Evolutionary conservation across 2,329 filamentous ascomycete genomes (phyloP), one percentile per base, ranked within the genome.

Genomic region (Colletotrichum liriopes): DNA sequence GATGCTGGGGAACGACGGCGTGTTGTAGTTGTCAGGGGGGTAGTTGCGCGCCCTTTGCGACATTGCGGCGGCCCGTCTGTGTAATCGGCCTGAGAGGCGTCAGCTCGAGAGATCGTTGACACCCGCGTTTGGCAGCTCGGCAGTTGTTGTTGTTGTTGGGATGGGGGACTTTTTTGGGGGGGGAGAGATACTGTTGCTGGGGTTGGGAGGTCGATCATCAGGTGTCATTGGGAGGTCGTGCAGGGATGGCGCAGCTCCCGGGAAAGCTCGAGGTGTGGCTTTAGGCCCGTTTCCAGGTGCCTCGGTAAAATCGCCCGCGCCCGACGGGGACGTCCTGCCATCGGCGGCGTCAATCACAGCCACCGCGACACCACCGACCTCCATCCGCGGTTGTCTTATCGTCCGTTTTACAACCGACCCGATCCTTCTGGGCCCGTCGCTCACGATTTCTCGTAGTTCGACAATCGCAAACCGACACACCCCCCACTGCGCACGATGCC

Each of bases 1-100:
- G 72, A 98, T 91, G 47, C 93, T 94, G 1, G 95, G 95, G 79
- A 97, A 98, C 5, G 85, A 81, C 26, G 94, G 94, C 29, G 89
- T 89, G 35, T 82, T 81, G 84, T 97, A 96, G 79, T 75, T 76
- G 16, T 77, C 62, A 20, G 88, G 88, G 49, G 86, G 84, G 74
- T 80, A 81, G 67, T 74, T 54, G 71, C 71, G 54, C 71, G 71
- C 23, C 67, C 39, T 55, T 51, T 65, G 52, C 39, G 68, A 39
- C 58, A 61, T 68, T n/a, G 26, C 23, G 39, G 65, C 39, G 65
- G 41, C 16, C 20, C n/a, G 26, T 26, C 29, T 58, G 8, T 18
- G 52, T 26, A 14, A 37, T 26, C 9, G 39, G 29, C 37, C 7
- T 26, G n/a, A 47, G 26, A n/a, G 32, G 45, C 39, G 47, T 32